Conservation (phyloP, 495 filamentous ascomycete species). For the Penicillium ochrochloron region DNA sequence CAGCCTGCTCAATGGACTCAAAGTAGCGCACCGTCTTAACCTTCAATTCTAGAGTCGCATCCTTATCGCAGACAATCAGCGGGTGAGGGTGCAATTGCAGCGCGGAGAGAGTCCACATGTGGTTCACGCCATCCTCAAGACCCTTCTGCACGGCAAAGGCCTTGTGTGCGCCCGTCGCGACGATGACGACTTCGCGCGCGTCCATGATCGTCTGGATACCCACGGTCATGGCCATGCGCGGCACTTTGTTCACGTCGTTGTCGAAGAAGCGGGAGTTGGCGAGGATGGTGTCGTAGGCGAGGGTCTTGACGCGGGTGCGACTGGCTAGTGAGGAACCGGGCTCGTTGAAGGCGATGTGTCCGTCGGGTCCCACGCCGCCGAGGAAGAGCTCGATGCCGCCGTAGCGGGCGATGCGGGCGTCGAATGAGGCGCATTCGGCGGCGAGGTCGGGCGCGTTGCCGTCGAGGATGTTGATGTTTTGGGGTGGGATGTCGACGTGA, state of each 20-base stretch:
- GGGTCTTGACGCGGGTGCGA: constrained; percentile 81
- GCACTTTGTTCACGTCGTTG: constrained; percentile 72
- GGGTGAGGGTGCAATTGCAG: constrained; percentile 81
- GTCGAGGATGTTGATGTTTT: constrained; percentile 85
- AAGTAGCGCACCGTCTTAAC: constrained; percentile 82
- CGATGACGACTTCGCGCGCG: constrained; percentile 78
- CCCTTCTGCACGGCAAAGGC: constrained; percentile 79
- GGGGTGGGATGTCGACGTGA: constrained; percentile 78
- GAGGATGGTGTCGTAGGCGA: constrained; percentile 85
- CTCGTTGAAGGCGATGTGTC: constrained; percentile 91
- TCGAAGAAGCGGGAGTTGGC: constrained; percentile 86
- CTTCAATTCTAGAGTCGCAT: constrained; percentile 80
- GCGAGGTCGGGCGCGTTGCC: constrained; percentile 77
- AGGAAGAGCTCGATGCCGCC: constrained; percentile 88
- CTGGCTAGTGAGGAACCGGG: constrained; percentile 80
- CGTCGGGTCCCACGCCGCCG: constrained; percentile 82
- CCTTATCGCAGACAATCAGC: constrained; percentile 82
- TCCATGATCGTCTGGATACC: constrained; percentile 88
- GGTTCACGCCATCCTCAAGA: constrained; percentile 80
- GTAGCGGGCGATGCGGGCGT: constrained; percentile 72
- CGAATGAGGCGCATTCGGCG: constrained; percentile 77
- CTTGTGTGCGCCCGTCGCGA: constrained; percentile 81
- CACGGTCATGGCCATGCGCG: constrained; percentile 82
- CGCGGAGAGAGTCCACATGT: constrained; percentile 87
- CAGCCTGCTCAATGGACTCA: constrained; percentile 67